A percentile compares a stretch with the other conserved stretches of the same genome.
Evolutionary conservation across 2,329 filamentous ascomycete species (phyloP).

Genomic region (Grosmannia clavigera): DNA sequence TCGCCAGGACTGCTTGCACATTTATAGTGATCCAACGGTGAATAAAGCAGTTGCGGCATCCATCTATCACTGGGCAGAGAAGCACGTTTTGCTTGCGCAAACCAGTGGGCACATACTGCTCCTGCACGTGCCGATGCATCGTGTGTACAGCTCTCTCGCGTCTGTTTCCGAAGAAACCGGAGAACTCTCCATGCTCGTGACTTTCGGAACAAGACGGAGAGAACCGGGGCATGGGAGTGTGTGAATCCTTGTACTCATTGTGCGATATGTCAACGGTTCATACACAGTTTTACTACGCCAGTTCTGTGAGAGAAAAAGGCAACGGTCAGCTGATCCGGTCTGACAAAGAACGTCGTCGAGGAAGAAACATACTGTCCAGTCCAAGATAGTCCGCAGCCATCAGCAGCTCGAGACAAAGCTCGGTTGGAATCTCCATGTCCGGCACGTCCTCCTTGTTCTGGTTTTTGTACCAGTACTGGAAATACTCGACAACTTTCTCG

Average conservation of each 20-base stretch:
- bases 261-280: background rate
- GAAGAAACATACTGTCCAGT: conserved; percentile 41
- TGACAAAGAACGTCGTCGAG: background rate
- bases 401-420: conserved; percentile 65
- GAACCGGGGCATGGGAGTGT: background rate
- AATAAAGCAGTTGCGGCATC: background rate
- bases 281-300: background rate
- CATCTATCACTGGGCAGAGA: background rate
- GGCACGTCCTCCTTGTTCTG: conserved; percentile 58
- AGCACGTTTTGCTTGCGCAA: background rate
- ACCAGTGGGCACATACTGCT: background rate
- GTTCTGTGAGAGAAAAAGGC: background rate
- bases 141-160: too few species aligned
- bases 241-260: too few species aligned
- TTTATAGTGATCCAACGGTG: conserved; percentile 16
- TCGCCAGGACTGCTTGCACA: conserved; percentile 8
- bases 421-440: conserved; percentile 69
- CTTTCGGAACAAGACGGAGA: background rate
- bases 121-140: background rate
- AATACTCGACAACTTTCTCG: conserved; percentile 73
- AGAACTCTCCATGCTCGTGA: background rate
- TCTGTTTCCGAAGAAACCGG: background rate
- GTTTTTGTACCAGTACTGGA: conserved; percentile 70
- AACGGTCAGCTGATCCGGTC: background rate
- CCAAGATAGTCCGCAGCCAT: conserved; percentile 68